Conservation (phyloP, 2,329 filamentous ascomycete genomes). For the Calcarisporium arbuscula region DNA sequence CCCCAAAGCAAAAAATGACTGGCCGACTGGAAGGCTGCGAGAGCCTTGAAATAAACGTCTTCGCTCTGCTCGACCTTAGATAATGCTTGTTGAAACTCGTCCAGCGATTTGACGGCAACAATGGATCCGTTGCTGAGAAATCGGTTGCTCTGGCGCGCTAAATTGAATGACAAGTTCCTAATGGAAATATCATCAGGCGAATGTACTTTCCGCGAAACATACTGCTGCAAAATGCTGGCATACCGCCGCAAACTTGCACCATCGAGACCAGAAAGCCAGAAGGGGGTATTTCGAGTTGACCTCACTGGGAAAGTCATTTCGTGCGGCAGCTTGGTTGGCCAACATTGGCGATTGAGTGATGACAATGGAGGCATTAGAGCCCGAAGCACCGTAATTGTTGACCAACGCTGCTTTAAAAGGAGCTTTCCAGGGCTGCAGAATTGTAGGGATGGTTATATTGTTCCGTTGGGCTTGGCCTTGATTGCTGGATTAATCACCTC, state of each 20-base stretch:
- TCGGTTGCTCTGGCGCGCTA: constrained; percentile 23
- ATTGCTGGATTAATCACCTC: constrained; percentile 19
- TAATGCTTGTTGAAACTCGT: constrained; percentile 17
- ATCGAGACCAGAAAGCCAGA: constrained; percentile 4
- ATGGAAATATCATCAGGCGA: not conserved
- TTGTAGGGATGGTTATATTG: constrained; percentile 15
- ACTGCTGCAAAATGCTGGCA: not conserved
- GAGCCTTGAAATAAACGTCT: not conserved
- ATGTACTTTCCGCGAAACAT: not conserved
- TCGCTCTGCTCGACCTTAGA: constrained; percentile 9
- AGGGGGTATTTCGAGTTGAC: not conserved
- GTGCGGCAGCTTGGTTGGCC: not conserved
- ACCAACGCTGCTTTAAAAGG: constrained; percentile 18
- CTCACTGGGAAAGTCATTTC: not conserved
- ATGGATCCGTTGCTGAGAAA: constrained; percentile 14
- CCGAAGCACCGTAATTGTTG: constrained; percentile 30
- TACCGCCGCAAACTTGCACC: constrained; percentile 4
- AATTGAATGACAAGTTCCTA: constrained; percentile 24
- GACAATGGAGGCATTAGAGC: constrained; percentile 18
- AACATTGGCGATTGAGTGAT: constrained; percentile 14
- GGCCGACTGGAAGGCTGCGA: constrained; percentile 11
- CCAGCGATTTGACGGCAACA: constrained; percentile 13
- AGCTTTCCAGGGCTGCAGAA: constrained; percentile 15
- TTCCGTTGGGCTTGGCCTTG: constrained; percentile 1
- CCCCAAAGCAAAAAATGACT: constrained; percentile 26